Conservation (phyloP, 75 land plant genomes). For the Cryptomeria japonica region DNA sequence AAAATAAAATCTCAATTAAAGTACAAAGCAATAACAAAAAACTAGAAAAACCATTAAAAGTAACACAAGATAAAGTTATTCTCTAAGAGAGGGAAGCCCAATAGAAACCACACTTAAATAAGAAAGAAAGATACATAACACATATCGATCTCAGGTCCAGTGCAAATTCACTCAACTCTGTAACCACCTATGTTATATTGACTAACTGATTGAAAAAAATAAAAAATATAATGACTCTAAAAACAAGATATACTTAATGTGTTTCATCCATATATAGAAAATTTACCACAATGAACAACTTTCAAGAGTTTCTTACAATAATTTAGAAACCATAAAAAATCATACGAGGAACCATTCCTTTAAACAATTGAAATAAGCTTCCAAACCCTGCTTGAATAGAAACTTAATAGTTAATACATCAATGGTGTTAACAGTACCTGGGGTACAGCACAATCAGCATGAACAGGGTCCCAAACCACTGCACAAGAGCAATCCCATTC, state of each 20-base stretch:
- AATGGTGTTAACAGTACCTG: constrained; percentile 20
- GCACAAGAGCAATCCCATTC: constrained; percentile 42
- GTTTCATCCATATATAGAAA: not conserved
- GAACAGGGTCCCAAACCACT: constrained; percentile 38
- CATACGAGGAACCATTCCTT: not conserved
- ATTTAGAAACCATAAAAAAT: not conserved
- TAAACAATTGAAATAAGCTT: not conserved
- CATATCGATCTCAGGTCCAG: no score
- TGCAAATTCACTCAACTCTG: no score
- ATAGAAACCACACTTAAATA: no score
- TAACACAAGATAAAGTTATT: no score
- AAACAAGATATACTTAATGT: not conserved
- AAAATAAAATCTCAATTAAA: no score
- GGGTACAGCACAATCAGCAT: constrained; percentile 47
- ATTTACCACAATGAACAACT: not conserved
- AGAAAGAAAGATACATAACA: no score
- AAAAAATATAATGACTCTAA: no score
- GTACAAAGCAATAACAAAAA: no score
- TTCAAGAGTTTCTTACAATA: not conserved
- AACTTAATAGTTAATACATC: not conserved
- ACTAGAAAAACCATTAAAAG: no score
- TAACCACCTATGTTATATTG: no score
- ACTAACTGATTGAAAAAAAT: no score
- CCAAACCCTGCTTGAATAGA: not conserved
- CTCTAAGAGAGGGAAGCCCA: no score